Conservation (phyloP, 805 yeast species). For the Lipomyces starkeyi region DNA sequence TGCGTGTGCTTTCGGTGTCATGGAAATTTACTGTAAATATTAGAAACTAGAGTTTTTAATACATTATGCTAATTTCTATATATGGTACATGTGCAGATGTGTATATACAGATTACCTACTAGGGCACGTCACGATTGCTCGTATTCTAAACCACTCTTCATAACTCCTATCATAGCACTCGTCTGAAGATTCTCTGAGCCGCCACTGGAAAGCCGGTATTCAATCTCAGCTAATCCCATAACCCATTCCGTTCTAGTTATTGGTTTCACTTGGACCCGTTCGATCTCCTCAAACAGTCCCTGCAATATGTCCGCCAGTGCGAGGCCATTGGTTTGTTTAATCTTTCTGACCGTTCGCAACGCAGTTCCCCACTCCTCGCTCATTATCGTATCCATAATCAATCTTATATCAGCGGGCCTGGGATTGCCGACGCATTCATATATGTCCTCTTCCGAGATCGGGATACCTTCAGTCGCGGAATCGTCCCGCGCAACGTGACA, state of each 20-base stretch:
- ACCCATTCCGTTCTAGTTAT: slow-evolving; percentile 67
- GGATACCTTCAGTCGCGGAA: slow-evolving; percentile 48
- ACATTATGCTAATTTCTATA: not conserved
- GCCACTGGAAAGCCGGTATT: slow-evolving; percentile 88
- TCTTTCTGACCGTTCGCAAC: slow-evolving; percentile 64
- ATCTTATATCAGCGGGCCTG: slow-evolving; percentile 80
- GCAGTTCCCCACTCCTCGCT: slow-evolving; percentile 89
- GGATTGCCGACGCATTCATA: slow-evolving; percentile 97
- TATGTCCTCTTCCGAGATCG: slow-evolving; percentile 74
- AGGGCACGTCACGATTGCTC: slow-evolving; percentile 42
- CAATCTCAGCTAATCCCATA: slow-evolving; percentile 81
- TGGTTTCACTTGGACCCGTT: slow-evolving; percentile 67
- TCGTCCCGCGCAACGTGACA: slow-evolving; percentile 70
- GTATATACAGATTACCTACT: not conserved
- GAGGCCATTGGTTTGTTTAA: slow-evolving; percentile 77
- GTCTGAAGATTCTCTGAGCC: slow-evolving; percentile 90
- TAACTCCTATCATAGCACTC: slow-evolving; percentile 86
- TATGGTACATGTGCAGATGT: not conserved
- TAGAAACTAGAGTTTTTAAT: not conserved
- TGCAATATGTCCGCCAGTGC: slow-evolving; percentile 85
- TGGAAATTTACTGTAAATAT: not conserved
- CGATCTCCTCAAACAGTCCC: slow-evolving; percentile 75
- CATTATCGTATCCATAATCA: slow-evolving; percentile 75
- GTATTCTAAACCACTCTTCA: slow-evolving; percentile 68
- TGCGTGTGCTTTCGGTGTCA: not conserved